A percentile compares a stretch with the other conserved stretches of the same genome.
Evolutionary conservation across 305 asterid species (phyloP).

Genomic region (Solanum hybrid): DNA sequence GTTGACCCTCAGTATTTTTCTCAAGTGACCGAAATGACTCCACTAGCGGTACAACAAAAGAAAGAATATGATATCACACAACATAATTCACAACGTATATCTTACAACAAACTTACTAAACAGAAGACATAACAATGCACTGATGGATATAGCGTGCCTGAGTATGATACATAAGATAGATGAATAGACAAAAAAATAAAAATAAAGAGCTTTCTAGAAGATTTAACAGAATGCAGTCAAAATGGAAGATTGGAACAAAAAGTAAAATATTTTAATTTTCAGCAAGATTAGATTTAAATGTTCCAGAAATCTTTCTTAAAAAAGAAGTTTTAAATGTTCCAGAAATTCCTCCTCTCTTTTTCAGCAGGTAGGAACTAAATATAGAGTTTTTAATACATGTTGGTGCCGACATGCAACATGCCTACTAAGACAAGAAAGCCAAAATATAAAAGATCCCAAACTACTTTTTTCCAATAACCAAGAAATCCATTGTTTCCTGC

Average conservation of each 20-base stretch:
- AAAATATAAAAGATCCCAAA: background rate
- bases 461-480: background rate
- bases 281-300: background rate
- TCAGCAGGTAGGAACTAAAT: background rate
- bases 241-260: background rate
- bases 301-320: background rate
- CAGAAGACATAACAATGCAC: background rate
- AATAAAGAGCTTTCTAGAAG: background rate
- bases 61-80: conserved; percentile 9
- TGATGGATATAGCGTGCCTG: background rate
- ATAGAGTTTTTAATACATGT: background rate
- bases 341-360: background rate
- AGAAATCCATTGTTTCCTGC: background rate
- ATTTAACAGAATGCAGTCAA: background rate
- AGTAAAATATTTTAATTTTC: background rate
- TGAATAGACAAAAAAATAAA: background rate
- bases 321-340: background rate
- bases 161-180: background rate
- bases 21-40: conserved; percentile 92
- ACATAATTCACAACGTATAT: background rate
- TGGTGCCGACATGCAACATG: background rate
- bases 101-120: background rate
- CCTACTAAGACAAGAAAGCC: background rate
- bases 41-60: conserved; percentile 43
- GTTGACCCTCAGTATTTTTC: conserved; percentile 76